Base-by-base conservation (phyloP, 2,329 filamentous ascomycete species). In the Alternaria triticina region DNA sequence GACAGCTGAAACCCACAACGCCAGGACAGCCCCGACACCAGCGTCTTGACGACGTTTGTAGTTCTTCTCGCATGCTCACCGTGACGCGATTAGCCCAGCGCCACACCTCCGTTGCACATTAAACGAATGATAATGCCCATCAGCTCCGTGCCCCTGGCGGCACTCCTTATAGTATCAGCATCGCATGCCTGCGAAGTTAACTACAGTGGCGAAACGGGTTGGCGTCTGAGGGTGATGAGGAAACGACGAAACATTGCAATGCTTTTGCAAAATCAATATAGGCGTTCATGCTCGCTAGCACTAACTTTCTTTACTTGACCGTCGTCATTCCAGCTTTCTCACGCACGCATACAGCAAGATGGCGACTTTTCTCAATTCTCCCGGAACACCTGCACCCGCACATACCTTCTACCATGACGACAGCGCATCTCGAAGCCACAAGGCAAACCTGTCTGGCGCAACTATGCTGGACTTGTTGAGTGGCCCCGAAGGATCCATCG, bases 401-500 rank as follows among this genome's bases (percentile, higher is more conserved):
- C 62, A 69, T 27, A 56, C 59, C 13, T 64, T 57, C 28, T 64
- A 64, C 22, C 36, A 62, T 23, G 57, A 70, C 23, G 52, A 66
- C 23, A 54, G 30, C 9, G n/a, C 43, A 12, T 52, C 61, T 15
- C 62, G 58, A 45, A 51, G 57, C 22, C 62, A 70, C 25, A 64
- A 66, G n/a, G 64, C 62, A 25, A 67, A 74, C 49, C 66, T 74
- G n/a, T 74, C 71, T n/a, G 70, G 71, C 10, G 67, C 65, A 28
- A 73, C 71, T 11, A 67, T 75, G 55, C 50, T 66, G 17, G 65
- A 74, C 30, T 27, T 68, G 20, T 55, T 56, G 20, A 67, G 43
- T 27, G 67, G 69, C 15, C 69, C 66, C 1, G 61, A 68, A 17
- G 66, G 69, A 6, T 67, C 70, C 45, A 56, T 71, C 10, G 58